Conservation (phyloP, 2,329 filamentous ascomycete species). For the Exserohilum rostratum region DNA sequence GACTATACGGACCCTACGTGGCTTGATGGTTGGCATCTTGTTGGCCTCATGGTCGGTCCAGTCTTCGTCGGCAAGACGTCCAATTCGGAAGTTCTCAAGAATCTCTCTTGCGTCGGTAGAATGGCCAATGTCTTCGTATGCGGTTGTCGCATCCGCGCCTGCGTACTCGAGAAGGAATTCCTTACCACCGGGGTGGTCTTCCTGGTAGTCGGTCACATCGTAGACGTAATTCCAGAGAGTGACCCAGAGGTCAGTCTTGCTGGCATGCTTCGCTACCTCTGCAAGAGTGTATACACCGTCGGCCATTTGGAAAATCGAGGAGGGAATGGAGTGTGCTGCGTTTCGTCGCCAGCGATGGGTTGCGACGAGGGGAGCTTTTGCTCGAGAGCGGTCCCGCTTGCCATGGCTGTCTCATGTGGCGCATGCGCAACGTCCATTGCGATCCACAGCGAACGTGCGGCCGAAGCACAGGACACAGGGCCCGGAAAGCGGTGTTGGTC, state of each 20-base stretch:
- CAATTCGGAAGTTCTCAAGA: slow-evolving; percentile 47
- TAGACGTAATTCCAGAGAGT: slow-evolving; percentile 58
- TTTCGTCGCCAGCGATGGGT: background rate
- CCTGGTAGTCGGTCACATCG: slow-evolving; percentile 62
- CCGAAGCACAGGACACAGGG: slow-evolving; percentile 6
- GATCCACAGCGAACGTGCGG: slow-evolving; percentile 3
- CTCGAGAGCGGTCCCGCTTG: background rate
- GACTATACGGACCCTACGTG: slow-evolving; percentile 13
- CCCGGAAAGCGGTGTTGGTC: background rate
- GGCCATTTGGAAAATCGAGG: slow-evolving; percentile 10
- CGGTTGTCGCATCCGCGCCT: slow-evolving; percentile 52
- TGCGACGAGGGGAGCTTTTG: background rate
- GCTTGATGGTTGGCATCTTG: slow-evolving; percentile 44
- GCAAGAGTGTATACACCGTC: slow-evolving; percentile 21
- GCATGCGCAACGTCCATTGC: slow-evolving; percentile 6
- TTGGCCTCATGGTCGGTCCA: slow-evolving; percentile 35
- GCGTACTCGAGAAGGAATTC: slow-evolving; percentile 52
- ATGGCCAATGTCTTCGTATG: slow-evolving; percentile 54
- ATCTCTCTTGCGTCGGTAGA: slow-evolving; percentile 55
- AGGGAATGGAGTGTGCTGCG: background rate
- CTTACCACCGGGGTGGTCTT: slow-evolving; percentile 61
- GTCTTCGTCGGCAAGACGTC: slow-evolving; percentile 20
- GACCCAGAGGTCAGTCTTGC: slow-evolving; percentile 59
- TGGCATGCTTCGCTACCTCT: slow-evolving; percentile 57
- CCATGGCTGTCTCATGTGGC: background rate